Base-by-base conservation (phyloP, 2,329 filamentous ascomycete species). In the Graphilbum sp. region DNA sequence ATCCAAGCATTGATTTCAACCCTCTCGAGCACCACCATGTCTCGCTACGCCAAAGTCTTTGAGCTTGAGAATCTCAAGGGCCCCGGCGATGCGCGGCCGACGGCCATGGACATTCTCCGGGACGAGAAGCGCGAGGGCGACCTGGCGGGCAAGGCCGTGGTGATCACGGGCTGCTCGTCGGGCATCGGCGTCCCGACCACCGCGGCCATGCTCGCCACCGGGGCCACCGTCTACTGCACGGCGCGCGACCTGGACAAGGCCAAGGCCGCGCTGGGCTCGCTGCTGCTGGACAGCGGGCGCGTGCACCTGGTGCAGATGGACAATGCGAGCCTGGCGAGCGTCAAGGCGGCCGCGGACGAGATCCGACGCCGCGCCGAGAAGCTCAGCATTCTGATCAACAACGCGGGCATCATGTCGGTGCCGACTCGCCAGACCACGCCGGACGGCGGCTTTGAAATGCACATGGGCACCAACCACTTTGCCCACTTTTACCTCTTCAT, bases 401-500 rank as follows among this genome's bases (percentile, higher is more conserved):
- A 65, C 42, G 62, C 57, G 1, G 63, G 58, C 9, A 54, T 69
- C 29, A 64, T 68, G 56, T 53, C 8, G 33, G 42, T 23, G 51
- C 58, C 5, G 42, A 57, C 37, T 19, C 50, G 43, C 49, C 31
- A 41, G 41, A 67, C 61, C 1, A 43, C n/a, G n/a, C n/a, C n/a
- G n/a, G n/a, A 45, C 12, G 63, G 67, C 44, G 64, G 64, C 17
- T 61, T 61, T 42, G 68, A 72, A 42, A 47, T 49, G 0, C 67
- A 71, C 41, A 62, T 71, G 42, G 66, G 58, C 30, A 64, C 58
- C 7, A 69, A 69, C 46, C 61, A 72, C 45, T 50, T 72, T 3
- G 55, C 52, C 2, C 66, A 70, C 47, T 72, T 72, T 50, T 56
- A 70, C 1, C 55, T 72, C 10, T 64, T 69, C 45, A 55, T 65